Evolutionary conservation across 2,329 filamentous ascomycete species (phyloP).

Genomic region (Pseudocercospora macadamiae): DNA sequence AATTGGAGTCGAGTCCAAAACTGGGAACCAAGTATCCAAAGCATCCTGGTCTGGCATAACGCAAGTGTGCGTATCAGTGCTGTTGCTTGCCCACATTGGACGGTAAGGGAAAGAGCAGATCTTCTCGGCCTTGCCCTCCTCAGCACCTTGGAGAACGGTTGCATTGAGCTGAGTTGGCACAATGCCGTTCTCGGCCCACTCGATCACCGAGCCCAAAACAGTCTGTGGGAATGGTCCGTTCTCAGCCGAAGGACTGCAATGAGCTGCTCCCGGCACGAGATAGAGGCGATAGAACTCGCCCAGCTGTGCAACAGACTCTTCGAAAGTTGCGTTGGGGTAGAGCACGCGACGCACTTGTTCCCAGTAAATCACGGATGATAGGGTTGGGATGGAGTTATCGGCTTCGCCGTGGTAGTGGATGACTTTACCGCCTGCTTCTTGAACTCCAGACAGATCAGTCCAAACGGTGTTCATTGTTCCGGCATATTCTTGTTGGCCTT

Average conservation of each 20-base stretch:
- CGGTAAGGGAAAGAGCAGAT: slow-evolving; percentile 20
- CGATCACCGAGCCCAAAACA: slow-evolving; percentile 38
- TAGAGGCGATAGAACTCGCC: slow-evolving; percentile 58
- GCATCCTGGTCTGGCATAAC: slow-evolving; percentile 23
- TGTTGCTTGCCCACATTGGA: slow-evolving; percentile 14
- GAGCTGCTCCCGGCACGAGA: slow-evolving; percentile 56
- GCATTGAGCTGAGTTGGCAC: slow-evolving; percentile 18
- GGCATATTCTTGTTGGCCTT: slow-evolving; percentile 51
- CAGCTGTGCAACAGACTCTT: slow-evolving; percentile 33
- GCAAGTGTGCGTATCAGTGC: slow-evolving; percentile 29
- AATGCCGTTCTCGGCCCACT: slow-evolving; percentile 25
- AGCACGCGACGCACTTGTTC: slow-evolving; percentile 56
- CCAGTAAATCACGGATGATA: slow-evolving; percentile 58
- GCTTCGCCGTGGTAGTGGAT: slow-evolving; percentile 62
- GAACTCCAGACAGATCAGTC: slow-evolving; percentile 56
- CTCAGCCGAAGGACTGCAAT: slow-evolving; percentile 51
- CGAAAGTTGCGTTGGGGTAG: slow-evolving; percentile 47
- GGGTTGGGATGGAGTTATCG: slow-evolving; percentile 56
- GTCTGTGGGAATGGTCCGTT: slow-evolving; percentile 47
- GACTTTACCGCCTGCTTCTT: slow-evolving; percentile 56
- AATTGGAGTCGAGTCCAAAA: slow-evolving; percentile 18
- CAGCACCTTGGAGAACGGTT: slow-evolving; percentile 18
- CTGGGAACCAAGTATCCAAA: slow-evolving; percentile 23
- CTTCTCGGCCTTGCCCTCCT: slow-evolving; percentile 11
- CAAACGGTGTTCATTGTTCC: slow-evolving; percentile 57